Evolutionary conservation across 2,329 filamentous ascomycete genomes (phyloP).

Genomic region (Corniculantispora saksenae): DNA sequence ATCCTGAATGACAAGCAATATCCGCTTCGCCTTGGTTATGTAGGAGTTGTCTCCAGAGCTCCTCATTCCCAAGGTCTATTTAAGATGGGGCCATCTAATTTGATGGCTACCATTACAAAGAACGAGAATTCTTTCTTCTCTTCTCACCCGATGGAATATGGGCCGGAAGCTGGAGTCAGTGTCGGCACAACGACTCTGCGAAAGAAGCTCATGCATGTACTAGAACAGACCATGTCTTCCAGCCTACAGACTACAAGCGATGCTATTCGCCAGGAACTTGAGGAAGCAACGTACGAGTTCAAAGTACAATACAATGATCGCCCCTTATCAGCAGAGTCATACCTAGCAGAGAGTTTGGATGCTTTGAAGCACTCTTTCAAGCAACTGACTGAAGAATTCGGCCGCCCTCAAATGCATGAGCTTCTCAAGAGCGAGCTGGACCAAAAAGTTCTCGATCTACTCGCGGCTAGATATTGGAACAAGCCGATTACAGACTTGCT

Average conservation of each 20-base stretch:
- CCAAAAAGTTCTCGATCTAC: slow-evolving; percentile 88
- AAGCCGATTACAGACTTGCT: slow-evolving; percentile 86
- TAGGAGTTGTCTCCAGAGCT: slow-evolving; percentile 87
- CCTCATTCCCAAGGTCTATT: slow-evolving; percentile 74
- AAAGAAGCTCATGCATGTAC: slow-evolving; percentile 94
- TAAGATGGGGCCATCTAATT: slow-evolving; percentile 76
- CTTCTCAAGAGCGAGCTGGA: slow-evolving; percentile 91
- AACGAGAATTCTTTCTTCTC: slow-evolving; percentile 89
- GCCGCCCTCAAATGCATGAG: slow-evolving; percentile 83
- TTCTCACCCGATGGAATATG: slow-evolving; percentile 78
- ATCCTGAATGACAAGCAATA: slow-evolving; percentile 91
- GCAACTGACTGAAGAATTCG: slow-evolving; percentile 86
- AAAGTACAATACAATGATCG: slow-evolving; percentile 99
- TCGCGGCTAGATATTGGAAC: slow-evolving; percentile 97
- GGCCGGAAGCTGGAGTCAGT: slow-evolving; percentile 67
- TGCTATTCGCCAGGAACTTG: slow-evolving; percentile 89
- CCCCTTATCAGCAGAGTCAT: slow-evolving; percentile 91
- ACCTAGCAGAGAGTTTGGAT: slow-evolving; percentile 91
- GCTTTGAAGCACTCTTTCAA: slow-evolving; percentile 98
- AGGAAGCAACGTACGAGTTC: slow-evolving; percentile 97
- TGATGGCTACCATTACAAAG: slow-evolving; percentile 77
- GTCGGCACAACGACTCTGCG: slow-evolving; percentile 85
- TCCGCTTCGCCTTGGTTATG: slow-evolving; percentile 90
- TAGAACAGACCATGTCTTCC: slow-evolving; percentile 95
- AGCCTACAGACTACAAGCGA: slow-evolving; percentile 88